Percentiles rank a stretch among this genome's conserved stretches.
Evolutionary conservation across 768 basidiomycete genomes (phyloP).

Genomic region (Rhodosporidiobolus sp.): DNA sequence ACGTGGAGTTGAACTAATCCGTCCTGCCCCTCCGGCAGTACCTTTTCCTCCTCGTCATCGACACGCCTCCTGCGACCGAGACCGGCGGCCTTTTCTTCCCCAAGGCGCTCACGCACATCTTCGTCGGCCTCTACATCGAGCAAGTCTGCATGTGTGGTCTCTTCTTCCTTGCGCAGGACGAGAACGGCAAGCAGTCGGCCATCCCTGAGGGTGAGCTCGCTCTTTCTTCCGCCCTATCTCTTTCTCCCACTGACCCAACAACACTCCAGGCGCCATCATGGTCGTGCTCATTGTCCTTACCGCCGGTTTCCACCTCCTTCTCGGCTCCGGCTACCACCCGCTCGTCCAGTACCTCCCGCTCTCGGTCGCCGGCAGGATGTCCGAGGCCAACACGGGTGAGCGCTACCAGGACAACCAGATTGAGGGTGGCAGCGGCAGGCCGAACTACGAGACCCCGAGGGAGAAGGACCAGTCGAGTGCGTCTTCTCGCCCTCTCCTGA

Average conservation of each 20-base stretch:
- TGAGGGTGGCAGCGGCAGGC: background rate
- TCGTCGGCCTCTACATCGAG: constrained; percentile 89
- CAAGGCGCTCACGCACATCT: constrained; percentile 85
- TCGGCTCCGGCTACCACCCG: constrained; percentile 76
- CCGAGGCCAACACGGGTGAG: constrained; percentile 45
- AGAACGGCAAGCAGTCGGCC: constrained; percentile 58
- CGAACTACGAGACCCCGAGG: background rate
- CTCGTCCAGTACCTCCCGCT: constrained; percentile 72
- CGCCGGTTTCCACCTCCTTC: constrained; percentile 70
- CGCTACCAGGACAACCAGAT: background rate
- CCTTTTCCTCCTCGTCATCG: constrained; percentile 62
- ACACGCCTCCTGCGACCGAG: constrained; percentile 40
- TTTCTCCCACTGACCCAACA: background rate
- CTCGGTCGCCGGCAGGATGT: constrained; percentile 69
- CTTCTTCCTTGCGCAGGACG: constrained; percentile 79
- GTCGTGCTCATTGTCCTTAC: constrained; percentile 79
- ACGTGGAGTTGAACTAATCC: background rate
- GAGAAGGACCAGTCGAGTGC: constrained; percentile 37
- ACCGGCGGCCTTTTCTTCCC: constrained; percentile 89
- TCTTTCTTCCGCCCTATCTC: background rate
- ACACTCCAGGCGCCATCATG: constrained; percentile 59
- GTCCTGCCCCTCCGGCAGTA: constrained; percentile 52
- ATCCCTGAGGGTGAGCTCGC: constrained; percentile 65
- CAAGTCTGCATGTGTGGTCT: constrained; percentile 78
- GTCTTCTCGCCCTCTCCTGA: background rate